Evolutionary conservation across 2,329 filamentous ascomycete species (phyloP), one percentile per base, ranked within the genome.

Genomic region (Dryadomyces quercivorus): DNA sequence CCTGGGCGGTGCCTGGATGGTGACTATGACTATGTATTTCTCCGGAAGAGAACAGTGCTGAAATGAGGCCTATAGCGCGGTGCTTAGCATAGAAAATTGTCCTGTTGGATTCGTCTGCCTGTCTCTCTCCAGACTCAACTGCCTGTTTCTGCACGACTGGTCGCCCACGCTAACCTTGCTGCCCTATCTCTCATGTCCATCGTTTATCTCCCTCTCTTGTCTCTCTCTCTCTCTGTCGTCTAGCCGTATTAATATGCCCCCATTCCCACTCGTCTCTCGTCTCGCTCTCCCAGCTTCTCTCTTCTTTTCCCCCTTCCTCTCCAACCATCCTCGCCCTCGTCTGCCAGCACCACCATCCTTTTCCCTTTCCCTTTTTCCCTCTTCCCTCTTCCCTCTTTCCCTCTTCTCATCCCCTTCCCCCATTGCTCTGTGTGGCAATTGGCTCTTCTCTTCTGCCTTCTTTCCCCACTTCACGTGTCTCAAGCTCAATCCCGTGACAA

Each of bases 161-260:
- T 44, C 18, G 42, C 42, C 18, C 42, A 44, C 42, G 42, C 42
- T 44, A 44, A 44, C 15, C 36, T 12, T 40, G 15, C 36, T 40
- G 36, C 15, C 36, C 36, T n/a, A 44, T 44, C 42, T 44, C 42
- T 44, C 42, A 20, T 18, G 42, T 18, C 18, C 42, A n/a, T 20
- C 16, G 42, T 20, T 44, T 44, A 44, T 44, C 18, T 44, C 18
- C 42, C 13, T 20, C 16, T 12, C n/a, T 44, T 44, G 16, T 44
- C 18, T 44, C 18, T n/a, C 50, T 18, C 4, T 36, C 49, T 36
- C 8, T 49, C 18, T 42, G 12, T 22, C 16, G 40, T 21, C 16
- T 52, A 10, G n/a, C 38, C 38, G 31, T 53, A 47, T 53, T 53
- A 53, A 53, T 43, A 52, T 52, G 15, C 40, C 22, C 21, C 50